phyloP scores from a whole-genome alignment of 805 yeast genomes.

The Saturnispora mendoncae region DNA sequence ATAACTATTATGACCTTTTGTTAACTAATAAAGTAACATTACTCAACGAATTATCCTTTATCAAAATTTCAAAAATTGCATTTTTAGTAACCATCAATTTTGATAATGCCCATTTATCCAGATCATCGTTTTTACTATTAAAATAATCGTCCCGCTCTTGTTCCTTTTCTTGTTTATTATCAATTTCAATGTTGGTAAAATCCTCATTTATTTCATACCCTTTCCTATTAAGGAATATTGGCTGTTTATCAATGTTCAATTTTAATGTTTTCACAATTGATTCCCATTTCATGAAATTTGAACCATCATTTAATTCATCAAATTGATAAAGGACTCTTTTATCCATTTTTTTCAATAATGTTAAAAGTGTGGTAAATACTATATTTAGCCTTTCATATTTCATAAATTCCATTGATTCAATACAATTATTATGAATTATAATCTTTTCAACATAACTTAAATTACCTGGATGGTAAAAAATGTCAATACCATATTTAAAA shows the following conservation, averaged over 20 bases:
- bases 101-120: conserved; percentile 29
- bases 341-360: not conserved
- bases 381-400: conserved; percentile 43
- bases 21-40: conserved; percentile 22
- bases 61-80: conserved; percentile 27
- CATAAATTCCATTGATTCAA: conserved; percentile 45
- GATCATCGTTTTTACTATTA: conserved; percentile 16
- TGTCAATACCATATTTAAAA: conserved; percentile 45
- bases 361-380: not conserved
- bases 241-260: conserved; percentile 9
- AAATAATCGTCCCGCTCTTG: too few relatives aligned
- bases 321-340: too few relatives aligned
- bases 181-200: conserved; percentile 8
- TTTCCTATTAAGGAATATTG: conserved; percentile 27
- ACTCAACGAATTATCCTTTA: conserved; percentile 23
- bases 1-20: not conserved
- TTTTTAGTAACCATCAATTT: conserved; percentile 22
- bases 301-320: too few relatives aligned
- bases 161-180: conserved; percentile 25
- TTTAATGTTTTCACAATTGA: not conserved
- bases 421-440: conserved; percentile 43
- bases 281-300: conserved; percentile 4
- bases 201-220: conserved; percentile 26
- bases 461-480: conserved; percentile 35
- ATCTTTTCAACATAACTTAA: conserved; percentile 34